phyloP scores from a whole-genome alignment of 2,329 filamentous ascomycete genomes.

The Simplicillium aogashimaense region DNA sequence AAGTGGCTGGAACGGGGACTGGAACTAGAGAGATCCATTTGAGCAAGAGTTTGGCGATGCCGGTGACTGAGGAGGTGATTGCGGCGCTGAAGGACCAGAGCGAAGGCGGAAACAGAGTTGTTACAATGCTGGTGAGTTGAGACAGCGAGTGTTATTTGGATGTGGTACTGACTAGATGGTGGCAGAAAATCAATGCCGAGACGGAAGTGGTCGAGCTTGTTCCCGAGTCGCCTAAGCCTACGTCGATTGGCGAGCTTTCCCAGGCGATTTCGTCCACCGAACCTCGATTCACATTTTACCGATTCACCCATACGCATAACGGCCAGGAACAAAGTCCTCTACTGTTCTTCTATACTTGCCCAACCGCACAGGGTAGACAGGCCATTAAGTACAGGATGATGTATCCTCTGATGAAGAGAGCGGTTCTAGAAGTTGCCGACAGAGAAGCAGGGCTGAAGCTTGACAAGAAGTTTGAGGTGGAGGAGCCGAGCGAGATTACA shows the following conservation, averaged over 20 bases:
- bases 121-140: conserved; percentile 56
- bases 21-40: conserved; percentile 47
- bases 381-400: conserved; percentile 77
- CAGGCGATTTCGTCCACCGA: conserved; percentile 53
- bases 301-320: conserved; percentile 48
- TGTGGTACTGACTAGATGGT: not conserved
- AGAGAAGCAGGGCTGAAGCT: conserved; percentile 54
- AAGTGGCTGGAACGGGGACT: conserved; percentile 62
- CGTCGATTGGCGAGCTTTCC: conserved; percentile 48
- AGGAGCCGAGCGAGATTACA: conserved; percentile 60
- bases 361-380: conserved; percentile 52
- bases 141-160: not conserved
- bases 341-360: conserved; percentile 78
- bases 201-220: conserved; percentile 62
- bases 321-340: conserved; percentile 47
- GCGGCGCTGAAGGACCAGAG: conserved; percentile 52
- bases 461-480: conserved; percentile 61
- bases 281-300: conserved; percentile 72
- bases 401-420: conserved; percentile 63
- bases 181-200: conserved; percentile 60
- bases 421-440: conserved; percentile 57
- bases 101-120: conserved; percentile 33
- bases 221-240: conserved; percentile 36
- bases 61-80: conserved; percentile 52
- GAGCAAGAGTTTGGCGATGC: conserved; percentile 47